Base-by-base conservation (phyloP, 2,329 filamentous ascomycete species). In the Diaporthe caulivora region DNA sequence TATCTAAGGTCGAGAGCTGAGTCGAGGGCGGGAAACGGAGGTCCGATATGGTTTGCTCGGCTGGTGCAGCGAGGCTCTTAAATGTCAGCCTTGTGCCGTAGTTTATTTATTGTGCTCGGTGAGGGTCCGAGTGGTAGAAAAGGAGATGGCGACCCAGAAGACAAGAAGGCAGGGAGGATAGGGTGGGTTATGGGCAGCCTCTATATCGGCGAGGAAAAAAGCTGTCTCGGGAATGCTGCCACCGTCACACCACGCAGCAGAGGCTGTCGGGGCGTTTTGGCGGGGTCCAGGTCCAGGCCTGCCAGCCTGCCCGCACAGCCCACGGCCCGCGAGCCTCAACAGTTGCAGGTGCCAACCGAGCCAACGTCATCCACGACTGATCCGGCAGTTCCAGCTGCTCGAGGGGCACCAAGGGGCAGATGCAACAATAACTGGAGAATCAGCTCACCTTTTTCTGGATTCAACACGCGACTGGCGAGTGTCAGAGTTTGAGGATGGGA, bases 121-220 rank as follows among this genome's bases (percentile, higher is more conserved):
- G n/a, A 75, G 24, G 24, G 34, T 73, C 73, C 73, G 73, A 75
- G 64, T 47, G 17, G 54, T 49, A 49, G 60, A 26, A 67, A 67
- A 70, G 73, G 40, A 75, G 65, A 60, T 57, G 62, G 60, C 67
- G 44, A 54, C 65, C 58, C 37, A 54, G 69, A 44, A 71, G 60
- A 29, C 54, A 11, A 71, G 42, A 26, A 60, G 64, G 53, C 31
- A 37, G 67, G 54, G 37, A 42, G 34, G 51, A 60, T 24, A 11
- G 40, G 70, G 73, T 75, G 73, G 73, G 58, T 73, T 75, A 73
- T 73, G 73, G 72, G 71, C 65, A 73, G 71, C 44, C 72, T 55
- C 24, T 67, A 57, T 75, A 71, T 68, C 51, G 51, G 71, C 73
- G 73, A 75, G 47, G 72, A 57, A 75, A 75, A 75, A 73, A 75